Base-by-base conservation (phyloP, 176 grass and related monocot genomes). In the Raddia distichophylla region DNA sequence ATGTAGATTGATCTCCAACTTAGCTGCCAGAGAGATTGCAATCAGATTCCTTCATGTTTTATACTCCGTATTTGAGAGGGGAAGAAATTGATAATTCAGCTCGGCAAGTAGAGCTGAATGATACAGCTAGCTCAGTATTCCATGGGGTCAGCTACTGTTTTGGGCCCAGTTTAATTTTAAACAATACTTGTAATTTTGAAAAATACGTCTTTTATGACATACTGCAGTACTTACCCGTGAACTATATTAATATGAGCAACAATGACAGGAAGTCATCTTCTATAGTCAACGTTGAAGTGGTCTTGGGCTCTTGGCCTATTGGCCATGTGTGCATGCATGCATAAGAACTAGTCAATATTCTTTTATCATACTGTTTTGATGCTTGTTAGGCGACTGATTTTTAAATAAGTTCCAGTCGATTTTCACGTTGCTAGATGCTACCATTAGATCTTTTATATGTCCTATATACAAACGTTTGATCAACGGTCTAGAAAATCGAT, bases 1-100 rank as follows among this genome's bases (percentile, higher is more conserved):
- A 86, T 73, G 50, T 64, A 2, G 83, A 86, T 82, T 82, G 83
- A n/a, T 82, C 78, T 82, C 83, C 87, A 85, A 77, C 77, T 85
- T 72, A 45, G 57, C 40, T 18, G 42, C 13, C 8, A 65, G 13
- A 44, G 12, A 77, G 14, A 22, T 66, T 80, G 46, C 20, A 32
- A 35, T 69, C 44, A 67, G 9, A 16, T 5, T 50, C 43, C 43
- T 3, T 64, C 8, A 18, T 74, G 12, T 27, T 18, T 37, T 50
- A 37, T 2, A 15, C n/a, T n/a, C n/a, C n/a, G n/a, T n/a, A n/a
- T n/a, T 2, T 44, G 70, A 4, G 7, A 72, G 18, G 32, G 46
- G 27, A 73, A 33, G 18, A 5, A 54, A 10, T 53, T 64, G 6
- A 35, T 10, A 72, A 40, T 83, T 82, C 57, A 56, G 40, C 35